phyloP scores from a whole-genome alignment of 768 basidiomycete species.

The Lactarius tabidus region DNA sequence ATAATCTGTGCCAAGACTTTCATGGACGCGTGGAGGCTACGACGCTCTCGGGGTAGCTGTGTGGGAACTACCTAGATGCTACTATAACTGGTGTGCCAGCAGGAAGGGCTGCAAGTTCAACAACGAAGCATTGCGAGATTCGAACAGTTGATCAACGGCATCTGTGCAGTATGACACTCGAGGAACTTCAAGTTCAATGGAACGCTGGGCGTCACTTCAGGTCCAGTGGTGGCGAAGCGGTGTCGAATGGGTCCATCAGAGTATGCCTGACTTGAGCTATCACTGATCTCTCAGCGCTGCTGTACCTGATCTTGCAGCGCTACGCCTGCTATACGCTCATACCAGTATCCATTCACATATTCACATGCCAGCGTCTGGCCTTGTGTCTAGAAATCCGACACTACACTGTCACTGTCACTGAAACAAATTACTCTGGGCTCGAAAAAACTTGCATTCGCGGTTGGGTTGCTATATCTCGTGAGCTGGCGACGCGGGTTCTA shows the following conservation, averaged over 20 bases:
- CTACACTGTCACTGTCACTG: not conserved
- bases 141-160: not conserved
- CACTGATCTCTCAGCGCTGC: no score
- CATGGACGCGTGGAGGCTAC: not conserved
- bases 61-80: not conserved
- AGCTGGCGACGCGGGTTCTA: no score
- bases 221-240: no score
- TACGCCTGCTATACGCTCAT: not conserved
- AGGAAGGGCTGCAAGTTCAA: no score
- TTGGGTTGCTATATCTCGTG: not conserved
- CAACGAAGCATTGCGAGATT: no score
- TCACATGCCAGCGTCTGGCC: not conserved
- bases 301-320: not conserved
- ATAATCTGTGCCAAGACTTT: not conserved
- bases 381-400: not conserved
- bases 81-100: not conserved
- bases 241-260: no score
- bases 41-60: no score
- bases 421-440: not conserved
- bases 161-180: not conserved
- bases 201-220: no score
- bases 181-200: no score
- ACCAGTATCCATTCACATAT: not conserved
- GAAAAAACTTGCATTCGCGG: not conserved
- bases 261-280: no score